These are phyloP conservation scores for Platanthera zijinensis DNA, from an alignment of 106 monocot species.

Conservation along the genomic window DNA sequence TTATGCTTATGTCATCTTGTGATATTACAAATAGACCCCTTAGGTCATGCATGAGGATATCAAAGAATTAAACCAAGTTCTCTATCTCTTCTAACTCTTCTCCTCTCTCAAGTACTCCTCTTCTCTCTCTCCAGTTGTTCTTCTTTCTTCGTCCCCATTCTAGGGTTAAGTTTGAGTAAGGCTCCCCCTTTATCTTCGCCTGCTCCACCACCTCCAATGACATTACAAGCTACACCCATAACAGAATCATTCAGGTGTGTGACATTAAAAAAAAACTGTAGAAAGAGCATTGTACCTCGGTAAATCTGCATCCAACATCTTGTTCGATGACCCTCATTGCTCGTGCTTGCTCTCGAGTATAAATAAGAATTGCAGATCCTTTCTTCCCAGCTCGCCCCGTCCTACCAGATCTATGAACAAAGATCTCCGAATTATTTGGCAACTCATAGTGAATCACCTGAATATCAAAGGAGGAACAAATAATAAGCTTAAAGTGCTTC, in stretches of 20 bases:
- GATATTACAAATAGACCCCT: too few relatives aligned
- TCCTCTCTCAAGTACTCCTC: too few relatives aligned
- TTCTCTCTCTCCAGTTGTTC: too few relatives aligned
- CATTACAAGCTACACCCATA: neutral
- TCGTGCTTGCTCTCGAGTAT: conserved; percentile 53
- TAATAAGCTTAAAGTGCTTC: neutral
- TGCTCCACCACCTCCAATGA: too few relatives aligned
- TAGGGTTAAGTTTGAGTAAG: too few relatives aligned
- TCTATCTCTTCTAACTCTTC: too few relatives aligned
- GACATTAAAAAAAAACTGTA: neutral
- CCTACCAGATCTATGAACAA: conserved; percentile 91
- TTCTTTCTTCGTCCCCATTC: too few relatives aligned
- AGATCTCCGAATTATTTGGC: conserved; percentile 77
- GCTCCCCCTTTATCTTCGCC: too few relatives aligned
- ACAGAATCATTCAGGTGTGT: neutral
- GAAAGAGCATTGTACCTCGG: conserved; percentile 43
- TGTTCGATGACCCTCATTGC: conserved; percentile 64
- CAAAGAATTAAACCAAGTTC: too few relatives aligned
- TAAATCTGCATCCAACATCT: conserved; percentile 75
- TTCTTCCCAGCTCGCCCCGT: conserved; percentile 96
- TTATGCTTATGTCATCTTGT: too few relatives aligned
- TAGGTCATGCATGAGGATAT: too few relatives aligned
- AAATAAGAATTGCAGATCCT: conserved; percentile 81
- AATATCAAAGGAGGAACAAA: neutral
- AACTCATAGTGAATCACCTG: conserved; percentile 94